Evolutionary conservation across 257 asterid species (phyloP).

Genomic region (Scutellaria galericulata): DNA sequence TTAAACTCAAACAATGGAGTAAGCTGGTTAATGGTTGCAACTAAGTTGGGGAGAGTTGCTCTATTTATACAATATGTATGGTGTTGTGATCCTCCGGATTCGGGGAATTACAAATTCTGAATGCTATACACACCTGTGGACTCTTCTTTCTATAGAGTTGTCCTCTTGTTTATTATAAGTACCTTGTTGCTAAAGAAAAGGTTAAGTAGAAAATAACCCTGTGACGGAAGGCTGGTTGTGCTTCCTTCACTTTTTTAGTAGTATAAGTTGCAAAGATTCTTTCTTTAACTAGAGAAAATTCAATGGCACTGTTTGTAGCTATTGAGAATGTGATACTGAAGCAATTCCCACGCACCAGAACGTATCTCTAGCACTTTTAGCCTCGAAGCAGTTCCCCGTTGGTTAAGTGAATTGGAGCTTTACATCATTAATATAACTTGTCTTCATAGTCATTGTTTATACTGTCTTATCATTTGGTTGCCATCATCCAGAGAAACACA

Average conservation of each 20-base stretch:
- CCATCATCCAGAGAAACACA: not conserved
- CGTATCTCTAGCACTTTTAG: not conserved
- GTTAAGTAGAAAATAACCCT: not conserved
- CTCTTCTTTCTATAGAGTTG: not conserved
- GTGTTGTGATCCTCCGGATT: not conserved
- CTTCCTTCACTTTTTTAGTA: not conserved
- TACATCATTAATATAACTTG: not conserved
- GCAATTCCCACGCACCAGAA: not conserved
- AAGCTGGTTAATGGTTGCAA: constrained; percentile 3
- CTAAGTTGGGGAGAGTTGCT: constrained; percentile 9
- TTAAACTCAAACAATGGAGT: constrained; percentile 20
- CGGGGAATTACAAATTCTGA: not conserved
- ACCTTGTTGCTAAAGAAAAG: not conserved
- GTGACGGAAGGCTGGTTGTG: not conserved
- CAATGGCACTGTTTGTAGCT: not conserved
- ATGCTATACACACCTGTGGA: not conserved
- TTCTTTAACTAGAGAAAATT: not conserved
- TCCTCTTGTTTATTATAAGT: not conserved
- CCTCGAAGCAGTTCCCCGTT: not conserved
- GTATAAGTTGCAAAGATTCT: not conserved
- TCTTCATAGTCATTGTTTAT: not conserved
- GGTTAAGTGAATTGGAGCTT: constrained; percentile 6
- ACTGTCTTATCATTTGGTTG: not conserved
- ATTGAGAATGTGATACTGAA: not conserved
- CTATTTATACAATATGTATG: not conserved